Conservation (phyloP, 768 basidiomycete genomes). For the Leucocoprinus birnbaumii region DNA sequence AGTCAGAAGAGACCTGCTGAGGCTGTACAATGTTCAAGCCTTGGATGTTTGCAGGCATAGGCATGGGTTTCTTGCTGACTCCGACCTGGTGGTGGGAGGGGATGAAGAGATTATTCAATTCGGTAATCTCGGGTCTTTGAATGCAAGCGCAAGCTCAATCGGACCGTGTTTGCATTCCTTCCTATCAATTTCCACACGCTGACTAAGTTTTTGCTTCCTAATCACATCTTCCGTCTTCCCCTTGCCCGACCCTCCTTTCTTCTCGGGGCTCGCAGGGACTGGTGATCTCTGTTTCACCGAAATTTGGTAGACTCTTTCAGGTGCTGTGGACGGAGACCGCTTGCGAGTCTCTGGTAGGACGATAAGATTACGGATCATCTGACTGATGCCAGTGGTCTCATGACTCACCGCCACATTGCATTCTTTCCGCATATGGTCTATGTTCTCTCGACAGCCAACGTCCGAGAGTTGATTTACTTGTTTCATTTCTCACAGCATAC, state of each 20-base stretch:
- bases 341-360: background rate
- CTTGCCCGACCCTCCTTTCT: background rate
- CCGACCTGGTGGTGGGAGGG: slow-evolving; percentile 9
- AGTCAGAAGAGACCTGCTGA: slow-evolving; percentile 39
- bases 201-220: slow-evolving; percentile 7
- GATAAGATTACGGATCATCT: slow-evolving; percentile 4
- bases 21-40: slow-evolving; percentile 77
- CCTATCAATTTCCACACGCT: slow-evolving; percentile 6
- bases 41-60: slow-evolving; percentile 66
- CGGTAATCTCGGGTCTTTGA: slow-evolving; percentile 1
- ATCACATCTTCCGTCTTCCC: background rate
- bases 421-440: background rate
- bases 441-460: background rate
- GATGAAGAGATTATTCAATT: background rate
- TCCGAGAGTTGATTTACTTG: background rate
- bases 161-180: background rate
- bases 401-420: slow-evolving; percentile 3
- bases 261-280: background rate
- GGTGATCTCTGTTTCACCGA: background rate
- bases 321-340: background rate
- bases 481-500: too few species aligned
- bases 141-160: background rate
- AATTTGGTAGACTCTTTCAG: background rate
- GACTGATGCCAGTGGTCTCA: background rate
- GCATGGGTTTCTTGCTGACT: slow-evolving; percentile 8